A percentile compares a stretch with the other conserved stretches of the same genome.
These are phyloP conservation scores for Tylopilus sp. DNA, from an alignment of 1,284 basidiomycete species.

Conservation along the genomic window DNA sequence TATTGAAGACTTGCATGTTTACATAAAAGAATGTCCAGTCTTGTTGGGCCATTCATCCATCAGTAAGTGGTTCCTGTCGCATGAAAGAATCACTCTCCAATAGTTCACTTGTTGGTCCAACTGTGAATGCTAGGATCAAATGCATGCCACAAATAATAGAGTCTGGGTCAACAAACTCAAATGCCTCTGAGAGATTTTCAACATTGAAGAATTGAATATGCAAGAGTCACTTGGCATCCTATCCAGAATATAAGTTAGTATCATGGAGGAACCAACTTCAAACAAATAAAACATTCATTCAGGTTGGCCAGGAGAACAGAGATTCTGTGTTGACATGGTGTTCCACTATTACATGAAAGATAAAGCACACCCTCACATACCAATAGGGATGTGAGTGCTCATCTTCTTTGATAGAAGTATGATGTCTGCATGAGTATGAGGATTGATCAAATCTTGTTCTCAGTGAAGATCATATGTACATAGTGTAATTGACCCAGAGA, in stretches of 20 bases:
- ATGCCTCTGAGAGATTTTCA: slow-evolving; percentile 6
- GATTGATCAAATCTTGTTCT: slow-evolving; percentile 39
- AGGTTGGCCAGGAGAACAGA: neutral
- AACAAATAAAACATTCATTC: slow-evolving; percentile 28
- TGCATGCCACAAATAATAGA: too few relatives aligned
- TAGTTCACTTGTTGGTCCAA: too few relatives aligned
- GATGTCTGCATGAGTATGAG: slow-evolving; percentile 11
- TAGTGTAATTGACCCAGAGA: slow-evolving; percentile 36
- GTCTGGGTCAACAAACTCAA: neutral
- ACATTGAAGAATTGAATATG: slow-evolving; percentile 12
- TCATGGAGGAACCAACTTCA: slow-evolving; percentile 29
- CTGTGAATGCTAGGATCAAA: too few relatives aligned
- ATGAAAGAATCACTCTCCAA: too few relatives aligned
- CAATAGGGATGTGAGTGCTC: slow-evolving; percentile 14
- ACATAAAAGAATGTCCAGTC: too few relatives aligned
- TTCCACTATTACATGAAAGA: slow-evolving; percentile 18
- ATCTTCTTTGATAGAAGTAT: slow-evolving; percentile 31
- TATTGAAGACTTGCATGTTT: too few relatives aligned
- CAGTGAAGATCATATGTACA: slow-evolving; percentile 40
- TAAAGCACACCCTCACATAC: neutral
- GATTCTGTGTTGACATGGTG: neutral
- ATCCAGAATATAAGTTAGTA: slow-evolving; percentile 18
- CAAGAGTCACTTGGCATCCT: slow-evolving; percentile 16
- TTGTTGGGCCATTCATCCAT: too few relatives aligned
- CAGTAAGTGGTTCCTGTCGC: too few relatives aligned